Conservation (phyloP, 208 protist species). For the Naegleria gruberi region DNA sequence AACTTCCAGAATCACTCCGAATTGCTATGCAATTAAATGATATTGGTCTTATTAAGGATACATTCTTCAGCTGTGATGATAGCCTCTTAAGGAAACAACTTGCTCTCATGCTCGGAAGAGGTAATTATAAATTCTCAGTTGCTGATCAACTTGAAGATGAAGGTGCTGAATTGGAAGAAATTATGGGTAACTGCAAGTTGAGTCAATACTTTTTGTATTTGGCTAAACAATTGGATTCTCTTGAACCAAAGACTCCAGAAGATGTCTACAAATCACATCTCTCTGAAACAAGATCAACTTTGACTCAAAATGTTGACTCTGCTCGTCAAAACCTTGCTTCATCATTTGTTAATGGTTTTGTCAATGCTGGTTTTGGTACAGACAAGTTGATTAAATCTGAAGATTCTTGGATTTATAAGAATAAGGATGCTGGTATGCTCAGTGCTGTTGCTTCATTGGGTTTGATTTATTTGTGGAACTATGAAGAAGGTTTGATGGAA, state of each 20-base stretch:
- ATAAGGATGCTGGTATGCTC: constrained; percentile 91
- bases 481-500: constrained; percentile 84
- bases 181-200: constrained; percentile 86
- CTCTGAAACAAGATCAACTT: constrained; percentile 35
- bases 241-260: constrained; percentile 90
- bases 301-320: constrained; percentile 50
- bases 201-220: constrained; percentile 84
- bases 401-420: constrained; percentile 81
- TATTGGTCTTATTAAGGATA: constrained; percentile 51
- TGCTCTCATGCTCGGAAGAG: constrained; percentile 79
- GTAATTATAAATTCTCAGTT: constrained; percentile 64
- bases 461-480: constrained; percentile 94
- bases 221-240: constrained; percentile 83
- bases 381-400: constrained; percentile 85
- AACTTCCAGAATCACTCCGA: constrained; percentile 73
- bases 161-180: constrained; percentile 42
- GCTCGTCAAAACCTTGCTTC: constrained; percentile 87
- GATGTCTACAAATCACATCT: constrained; percentile 93
- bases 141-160: constrained; percentile 27
- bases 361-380: constrained; percentile 88
- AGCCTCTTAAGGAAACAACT: constrained; percentile 70
- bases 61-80: constrained; percentile 68
- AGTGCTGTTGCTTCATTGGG: constrained; percentile 89
- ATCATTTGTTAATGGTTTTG: constrained; percentile 91
- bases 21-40: constrained; percentile 76